Evolutionary conservation across 2,329 filamentous ascomycete species (phyloP), one percentile per base, ranked within the genome.

Genomic region (Stachybotrys chartarum): DNA sequence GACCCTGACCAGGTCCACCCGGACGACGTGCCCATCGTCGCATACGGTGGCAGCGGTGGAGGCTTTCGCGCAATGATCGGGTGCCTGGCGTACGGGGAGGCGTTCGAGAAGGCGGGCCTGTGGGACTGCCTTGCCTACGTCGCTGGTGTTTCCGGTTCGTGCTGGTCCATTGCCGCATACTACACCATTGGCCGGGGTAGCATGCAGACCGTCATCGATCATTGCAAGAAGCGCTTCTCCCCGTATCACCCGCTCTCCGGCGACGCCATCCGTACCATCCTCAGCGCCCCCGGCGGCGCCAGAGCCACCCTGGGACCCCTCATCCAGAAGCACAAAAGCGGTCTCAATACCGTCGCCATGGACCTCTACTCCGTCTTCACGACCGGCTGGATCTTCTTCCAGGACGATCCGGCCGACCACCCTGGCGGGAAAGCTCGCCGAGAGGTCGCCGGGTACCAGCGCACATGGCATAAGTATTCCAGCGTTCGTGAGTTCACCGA

Each of bases 41-140:
- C 55, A 3, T 57, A 55, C 16, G 53, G 55, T 4, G 55, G 55
- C 17, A 57, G 55, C 35, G 55, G 55, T 5, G 55, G 55, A 11
- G 55, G 55, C 14, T 57, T 57, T 39, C 53, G 55, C 8, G 55
- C 55, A 24, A 57, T 57, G 55, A 57, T 57, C 17, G 55, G 49
- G 30, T 53, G 50, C 17, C 35, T 57, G 17, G 55, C 52, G 7
- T 57, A 57, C 30, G 53, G 53, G 6, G 53, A 54, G 31, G 55
- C 54, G 16, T 55, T 57, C 52, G 54, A 52, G 35, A 35, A 12
- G 32, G 12, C 31, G 7, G 55, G 55, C 10, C 42, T 57, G 30
- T 57, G 55, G 55, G 55, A 57, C 18, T 55, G 55, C 50, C 30
- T 55, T 6, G 52, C 53, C 6, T 57, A 57, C 30, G 30, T 57